Percentiles rank a stretch among this genome's conserved stretches.
phyloP scores from a whole-genome alignment of 768 basidiomycete species.

The Fistulinella prunicolor region DNA sequence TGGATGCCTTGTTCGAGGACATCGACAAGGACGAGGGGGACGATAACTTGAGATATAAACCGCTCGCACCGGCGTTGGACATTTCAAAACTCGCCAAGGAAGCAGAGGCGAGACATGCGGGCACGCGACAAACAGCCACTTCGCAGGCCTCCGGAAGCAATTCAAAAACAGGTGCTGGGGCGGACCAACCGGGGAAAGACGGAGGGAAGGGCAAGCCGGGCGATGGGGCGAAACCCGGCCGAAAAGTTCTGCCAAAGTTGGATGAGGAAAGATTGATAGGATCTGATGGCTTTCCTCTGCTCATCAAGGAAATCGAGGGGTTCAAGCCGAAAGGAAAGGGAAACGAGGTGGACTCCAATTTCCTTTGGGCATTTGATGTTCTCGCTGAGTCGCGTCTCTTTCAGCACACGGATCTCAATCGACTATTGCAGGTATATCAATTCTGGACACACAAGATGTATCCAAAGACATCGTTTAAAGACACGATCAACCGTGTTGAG shows the following conservation, averaged over 20 bases:
- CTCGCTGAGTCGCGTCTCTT: background rate
- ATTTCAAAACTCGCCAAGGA: conserved; percentile 51
- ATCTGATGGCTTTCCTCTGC: conserved; percentile 71
- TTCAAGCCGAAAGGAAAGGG: conserved; percentile 89
- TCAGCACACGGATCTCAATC: conserved; percentile 77
- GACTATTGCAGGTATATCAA: conserved; percentile 82
- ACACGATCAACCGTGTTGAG: conserved; percentile 84
- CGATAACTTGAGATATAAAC: conserved; percentile 41
- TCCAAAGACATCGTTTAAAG: conserved; percentile 83
- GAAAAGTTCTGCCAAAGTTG: conserved; percentile 47
- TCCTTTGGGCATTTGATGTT: background rate
- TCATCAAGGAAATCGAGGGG: conserved; percentile 72
- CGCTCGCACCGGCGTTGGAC: conserved; percentile 51
- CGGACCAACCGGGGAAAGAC: conserved; percentile 6
- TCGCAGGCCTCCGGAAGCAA: conserved; percentile 49
- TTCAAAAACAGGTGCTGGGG: conserved; percentile 31
- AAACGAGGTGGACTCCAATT: conserved; percentile 68
- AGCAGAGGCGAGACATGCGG: conserved; percentile 49
- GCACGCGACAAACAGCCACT: conserved; percentile 27
- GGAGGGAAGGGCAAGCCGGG: conserved; percentile 9
- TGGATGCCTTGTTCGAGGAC: conserved; percentile 45
- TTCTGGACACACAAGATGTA: conserved; percentile 95
- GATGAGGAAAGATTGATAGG: conserved; percentile 77
- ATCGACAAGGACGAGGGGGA: conserved; percentile 49
- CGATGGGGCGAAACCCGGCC: conserved; percentile 30